Percentiles rank a stretch among this genome's conserved stretches.
These are phyloP conservation scores for Vishniacozyma victoriae DNA, from an alignment of 768 basidiomycete species.

Conservation along the genomic window DNA sequence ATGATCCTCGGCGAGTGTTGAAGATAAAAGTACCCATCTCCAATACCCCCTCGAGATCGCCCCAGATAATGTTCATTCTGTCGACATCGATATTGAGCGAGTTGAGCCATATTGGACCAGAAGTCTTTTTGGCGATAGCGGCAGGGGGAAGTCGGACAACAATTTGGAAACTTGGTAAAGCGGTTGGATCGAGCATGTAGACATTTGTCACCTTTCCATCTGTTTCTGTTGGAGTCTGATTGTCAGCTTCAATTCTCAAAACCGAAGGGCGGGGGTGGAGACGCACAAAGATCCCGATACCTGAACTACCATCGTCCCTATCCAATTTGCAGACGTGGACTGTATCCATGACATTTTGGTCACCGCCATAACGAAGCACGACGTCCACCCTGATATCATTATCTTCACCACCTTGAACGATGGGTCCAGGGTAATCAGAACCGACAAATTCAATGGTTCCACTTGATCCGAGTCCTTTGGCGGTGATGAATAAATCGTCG, in stretches of 20 bases:
- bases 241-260: not conserved
- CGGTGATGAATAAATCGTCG: constrained; percentile 21
- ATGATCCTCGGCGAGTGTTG: constrained; percentile 24
- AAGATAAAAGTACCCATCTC: constrained; percentile 25
- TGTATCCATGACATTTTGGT: constrained; percentile 17
- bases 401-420: constrained; percentile 23
- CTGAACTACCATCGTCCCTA: constrained; percentile 16
- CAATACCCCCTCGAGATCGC: constrained; percentile 24
- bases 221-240: constrained; percentile 28
- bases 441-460: constrained; percentile 41
- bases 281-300: constrained; percentile 44
- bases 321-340: constrained; percentile 38
- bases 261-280: not conserved
- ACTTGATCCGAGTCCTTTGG: constrained; percentile 30
- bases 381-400: constrained; percentile 39
- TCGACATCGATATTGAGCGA: constrained; percentile 23
- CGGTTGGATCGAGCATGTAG: constrained; percentile 26
- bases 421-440: constrained; percentile 14
- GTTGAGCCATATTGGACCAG: constrained; percentile 8
- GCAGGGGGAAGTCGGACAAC: constrained; percentile 35
- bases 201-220: constrained; percentile 35
- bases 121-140: not conserved
- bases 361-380: constrained; percentile 24
- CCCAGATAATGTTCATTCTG: constrained; percentile 34
- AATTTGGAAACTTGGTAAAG: constrained; percentile 24